Conservation (phyloP, 495 filamentous ascomycete genomes). For the Aspergillus heteromorphus region DNA sequence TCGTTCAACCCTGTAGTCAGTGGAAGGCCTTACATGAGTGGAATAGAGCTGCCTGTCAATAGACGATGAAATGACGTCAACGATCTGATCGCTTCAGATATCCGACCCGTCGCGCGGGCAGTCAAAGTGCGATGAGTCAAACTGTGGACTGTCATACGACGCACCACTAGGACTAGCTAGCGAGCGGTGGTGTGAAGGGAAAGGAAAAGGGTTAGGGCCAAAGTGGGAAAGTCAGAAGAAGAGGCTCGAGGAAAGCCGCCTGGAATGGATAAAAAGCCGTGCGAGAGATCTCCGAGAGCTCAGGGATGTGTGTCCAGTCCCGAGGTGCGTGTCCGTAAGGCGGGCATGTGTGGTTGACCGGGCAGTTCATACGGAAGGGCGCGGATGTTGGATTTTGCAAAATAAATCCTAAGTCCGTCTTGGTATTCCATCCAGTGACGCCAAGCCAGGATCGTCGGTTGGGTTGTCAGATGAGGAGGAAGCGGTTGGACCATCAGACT, state of each 20-base stretch:
- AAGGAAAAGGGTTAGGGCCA: background rate
- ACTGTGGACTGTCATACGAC: background rate
- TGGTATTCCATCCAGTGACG: constrained; percentile 7
- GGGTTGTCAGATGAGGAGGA: constrained; percentile 19
- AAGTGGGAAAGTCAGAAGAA: background rate
- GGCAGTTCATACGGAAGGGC: constrained; percentile 23
- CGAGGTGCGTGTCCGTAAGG: background rate
- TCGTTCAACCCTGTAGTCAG: too few species aligned
- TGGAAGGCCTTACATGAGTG: too few species aligned
- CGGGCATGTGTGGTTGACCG: background rate
- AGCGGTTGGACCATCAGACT: background rate
- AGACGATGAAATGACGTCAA: background rate
- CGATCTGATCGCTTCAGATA: background rate
- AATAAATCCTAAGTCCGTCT: constrained; percentile 10
- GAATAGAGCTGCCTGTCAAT: too few species aligned
- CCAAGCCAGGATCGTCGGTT: constrained; percentile 24
- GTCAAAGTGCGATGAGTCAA: background rate
- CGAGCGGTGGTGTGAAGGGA: background rate
- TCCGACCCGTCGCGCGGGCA: background rate
- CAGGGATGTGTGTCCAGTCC: background rate
- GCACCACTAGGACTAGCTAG: background rate
- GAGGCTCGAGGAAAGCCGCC: background rate
- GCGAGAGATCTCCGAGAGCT: background rate
- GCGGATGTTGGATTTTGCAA: constrained; percentile 22
- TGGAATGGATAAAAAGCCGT: background rate